Evolutionary conservation across 139 green algal genomes (phyloP), one percentile per base, ranked within the genome.

Genomic region (Micromonas pusilla): DNA sequence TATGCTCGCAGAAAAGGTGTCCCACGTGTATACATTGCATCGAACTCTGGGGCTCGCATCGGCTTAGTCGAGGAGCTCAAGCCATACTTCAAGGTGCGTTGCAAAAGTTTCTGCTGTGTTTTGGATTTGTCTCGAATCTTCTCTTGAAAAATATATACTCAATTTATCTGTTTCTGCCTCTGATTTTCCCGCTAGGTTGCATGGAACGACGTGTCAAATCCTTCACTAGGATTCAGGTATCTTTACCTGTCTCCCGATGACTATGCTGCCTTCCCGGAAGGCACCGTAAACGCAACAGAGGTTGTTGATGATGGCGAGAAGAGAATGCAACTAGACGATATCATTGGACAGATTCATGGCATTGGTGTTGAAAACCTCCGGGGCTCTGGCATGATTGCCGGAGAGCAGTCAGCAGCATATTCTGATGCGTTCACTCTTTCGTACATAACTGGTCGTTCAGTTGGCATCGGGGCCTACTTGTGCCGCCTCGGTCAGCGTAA

Each of bases 401-500:
- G 82, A 13, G 78, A 87, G 37, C 96, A 90, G 83, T 74, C 73
- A 0, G 65, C 82, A 4, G 92, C 92, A 2, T 96, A 91, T 79
- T 33, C 82, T 19, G 89, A 98, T 79, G 92, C 93, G 64, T 97
- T 97, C 85, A 99, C 96, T 9, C 79, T 97, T 33, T 97, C 91
- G 0, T 85, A 97, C 38, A 92, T 98, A 26, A 70, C 83, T 19
- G 92, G 94, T 21, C 86, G 92, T 60, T 96, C 90, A 0, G 93
- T 98, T 0, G 94, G 94, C 77, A 98, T 98, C 64, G 94, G 94
- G 31, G 94, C 94, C 3, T 98, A 98, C 87, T 87, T 98, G 38
- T 91, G 91, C 0, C 91, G 94, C 30, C 88, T 98, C 30, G 94
- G 94, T 23, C 88, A 91, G 34, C 82, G 87, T 70, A 87, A 86